phyloP scores from a whole-genome alignment of 2,329 filamentous ascomycete species.

The Aureobasidium sp. region DNA sequence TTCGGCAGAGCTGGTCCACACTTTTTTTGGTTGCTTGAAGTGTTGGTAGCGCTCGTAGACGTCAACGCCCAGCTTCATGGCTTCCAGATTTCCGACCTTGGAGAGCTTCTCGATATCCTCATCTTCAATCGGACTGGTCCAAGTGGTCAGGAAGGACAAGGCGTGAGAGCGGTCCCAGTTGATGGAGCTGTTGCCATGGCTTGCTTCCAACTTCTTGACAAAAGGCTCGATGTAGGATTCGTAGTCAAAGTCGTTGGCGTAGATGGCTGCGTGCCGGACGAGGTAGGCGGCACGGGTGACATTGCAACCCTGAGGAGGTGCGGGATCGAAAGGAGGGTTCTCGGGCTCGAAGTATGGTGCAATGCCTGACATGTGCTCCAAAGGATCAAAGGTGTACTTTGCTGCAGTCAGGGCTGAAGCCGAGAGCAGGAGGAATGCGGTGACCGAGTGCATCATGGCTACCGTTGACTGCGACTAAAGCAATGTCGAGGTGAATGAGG shows the following conservation, averaged over 20 bases:
- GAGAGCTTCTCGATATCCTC: constrained; percentile 55
- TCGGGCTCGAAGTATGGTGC: constrained; percentile 45
- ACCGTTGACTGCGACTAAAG: not conserved
- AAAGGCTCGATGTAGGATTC: constrained; percentile 47
- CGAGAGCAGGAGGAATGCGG: constrained; percentile 13
- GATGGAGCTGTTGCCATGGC: constrained; percentile 44
- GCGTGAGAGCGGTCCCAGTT: constrained; percentile 52
- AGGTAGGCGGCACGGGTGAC: constrained; percentile 45
- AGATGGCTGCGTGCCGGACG: constrained; percentile 46
- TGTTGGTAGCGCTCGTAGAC: constrained; percentile 53
- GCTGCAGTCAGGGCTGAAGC: constrained; percentile 9
- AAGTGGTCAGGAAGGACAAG: constrained; percentile 51
- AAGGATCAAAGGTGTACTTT: constrained; percentile 40
- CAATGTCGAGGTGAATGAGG: not conserved
- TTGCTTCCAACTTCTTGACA: constrained; percentile 46
- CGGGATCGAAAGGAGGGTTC: constrained; percentile 41
- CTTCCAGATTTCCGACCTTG: constrained; percentile 54
- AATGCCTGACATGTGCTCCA: constrained; percentile 45
- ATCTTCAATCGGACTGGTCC: constrained; percentile 51
- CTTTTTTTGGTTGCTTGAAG: constrained; percentile 46
- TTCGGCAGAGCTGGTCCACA: constrained; percentile 59
- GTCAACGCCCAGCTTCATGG: constrained; percentile 52
- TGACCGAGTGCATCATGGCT: constrained; percentile 1
- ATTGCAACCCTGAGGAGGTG: constrained; percentile 45
- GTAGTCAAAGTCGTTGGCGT: constrained; percentile 47